A percentile compares a stretch with the other conserved stretches of the same genome.
Evolutionary conservation across 177 flowering plant genomes (phyloP).

Genomic region (Vitis hybrid): DNA sequence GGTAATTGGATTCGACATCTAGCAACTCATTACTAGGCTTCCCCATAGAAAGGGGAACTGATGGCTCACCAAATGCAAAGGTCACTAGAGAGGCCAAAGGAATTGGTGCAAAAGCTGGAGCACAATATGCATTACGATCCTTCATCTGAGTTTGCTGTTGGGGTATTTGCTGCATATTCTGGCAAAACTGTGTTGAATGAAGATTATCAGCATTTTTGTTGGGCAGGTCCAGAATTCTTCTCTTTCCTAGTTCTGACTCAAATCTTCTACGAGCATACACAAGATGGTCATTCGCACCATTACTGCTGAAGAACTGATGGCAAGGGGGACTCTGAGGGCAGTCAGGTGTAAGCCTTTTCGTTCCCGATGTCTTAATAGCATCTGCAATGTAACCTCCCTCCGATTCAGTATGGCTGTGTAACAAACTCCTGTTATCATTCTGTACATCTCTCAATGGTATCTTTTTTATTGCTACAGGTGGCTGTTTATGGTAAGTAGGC

Average conservation of each 20-base stretch:
- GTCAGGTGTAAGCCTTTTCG: constrained; percentile 11
- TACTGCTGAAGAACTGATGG: neutral
- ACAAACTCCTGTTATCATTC: constrained; percentile 13
- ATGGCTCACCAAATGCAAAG: constrained; percentile 1
- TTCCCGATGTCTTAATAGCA: constrained; percentile 6
- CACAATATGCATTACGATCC: neutral
- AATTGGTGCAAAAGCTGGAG: constrained; percentile 8
- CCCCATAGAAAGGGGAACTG: constrained; percentile 4
- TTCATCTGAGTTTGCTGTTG: neutral
- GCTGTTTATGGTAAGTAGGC: constrained; percentile 7
- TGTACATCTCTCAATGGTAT: constrained; percentile 18
- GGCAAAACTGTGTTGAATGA: neutral
- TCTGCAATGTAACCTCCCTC: neutral
- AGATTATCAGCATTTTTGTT: constrained; percentile 1
- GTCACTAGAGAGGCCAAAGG: constrained; percentile 4
- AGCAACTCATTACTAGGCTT: constrained; percentile 1
- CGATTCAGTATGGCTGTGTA: neutral
- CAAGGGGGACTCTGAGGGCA: constrained; percentile 1
- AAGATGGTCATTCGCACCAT: constrained; percentile 6
- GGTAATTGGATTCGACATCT: neutral
- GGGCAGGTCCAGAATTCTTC: neutral
- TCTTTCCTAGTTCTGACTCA: constrained; percentile 6
- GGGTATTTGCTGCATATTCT: constrained; percentile 4
- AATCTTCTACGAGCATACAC: neutral
- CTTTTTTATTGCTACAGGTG: constrained; percentile 15